phyloP scores from a whole-genome alignment of 2,329 filamentous ascomycete genomes.

The Apiospora arundinis region DNA sequence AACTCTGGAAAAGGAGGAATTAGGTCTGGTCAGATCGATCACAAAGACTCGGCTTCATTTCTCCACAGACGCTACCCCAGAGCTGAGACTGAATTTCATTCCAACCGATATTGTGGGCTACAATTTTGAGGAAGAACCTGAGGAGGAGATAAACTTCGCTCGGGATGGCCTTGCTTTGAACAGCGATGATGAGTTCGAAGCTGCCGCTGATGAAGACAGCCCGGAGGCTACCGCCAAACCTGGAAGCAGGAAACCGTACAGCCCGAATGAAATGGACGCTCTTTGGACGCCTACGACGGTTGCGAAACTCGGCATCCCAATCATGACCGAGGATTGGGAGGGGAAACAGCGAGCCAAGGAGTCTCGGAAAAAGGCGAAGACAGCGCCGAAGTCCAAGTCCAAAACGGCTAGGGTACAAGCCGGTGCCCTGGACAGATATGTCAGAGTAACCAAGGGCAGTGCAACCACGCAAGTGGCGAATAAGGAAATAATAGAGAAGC shows the following conservation, averaged over 20 bases:
- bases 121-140: slow-evolving; percentile 75
- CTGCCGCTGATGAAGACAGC: slow-evolving; percentile 36
- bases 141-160: slow-evolving; percentile 59
- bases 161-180: slow-evolving; percentile 65
- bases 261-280: slow-evolving; percentile 70
- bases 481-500: slow-evolving; percentile 14
- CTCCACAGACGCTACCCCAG: slow-evolving; percentile 75
- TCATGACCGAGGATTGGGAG: slow-evolving; percentile 71
- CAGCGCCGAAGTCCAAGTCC: slow-evolving; percentile 28
- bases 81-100: slow-evolving; percentile 79
- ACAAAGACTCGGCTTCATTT: slow-evolving; percentile 72
- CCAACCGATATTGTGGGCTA: slow-evolving; percentile 80
- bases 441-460: slow-evolving; percentile 46
- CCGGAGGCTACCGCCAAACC: slow-evolving; percentile 34
- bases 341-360: slow-evolving; percentile 42
- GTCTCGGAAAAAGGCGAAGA: slow-evolving; percentile 34
- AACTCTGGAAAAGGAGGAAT: slow-evolving; percentile 51
- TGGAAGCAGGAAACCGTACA: slow-evolving; percentile 55
- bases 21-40: slow-evolving; percentile 67
- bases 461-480: slow-evolving; percentile 21
- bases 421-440: slow-evolving; percentile 49
- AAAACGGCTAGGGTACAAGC: slow-evolving; percentile 32
- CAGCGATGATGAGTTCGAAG: slow-evolving; percentile 69
- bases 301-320: slow-evolving; percentile 68
- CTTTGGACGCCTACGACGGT: slow-evolving; percentile 73